These are phyloP conservation scores for Cucumis melo DNA, from an alignment of 306 rosid genomes.

Conservation along the genomic window DNA sequence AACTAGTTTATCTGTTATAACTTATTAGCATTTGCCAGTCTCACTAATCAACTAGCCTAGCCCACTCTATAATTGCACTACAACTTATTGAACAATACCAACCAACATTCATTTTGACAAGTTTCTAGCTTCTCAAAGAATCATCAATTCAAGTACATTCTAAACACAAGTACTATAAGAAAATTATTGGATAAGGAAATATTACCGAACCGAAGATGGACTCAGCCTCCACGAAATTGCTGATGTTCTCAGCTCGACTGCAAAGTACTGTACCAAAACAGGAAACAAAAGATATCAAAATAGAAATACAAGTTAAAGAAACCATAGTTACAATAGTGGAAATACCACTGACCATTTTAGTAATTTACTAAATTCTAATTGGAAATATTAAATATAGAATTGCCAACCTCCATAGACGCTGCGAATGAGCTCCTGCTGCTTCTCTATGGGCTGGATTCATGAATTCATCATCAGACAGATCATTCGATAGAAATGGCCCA, in stretches of 20 bases:
- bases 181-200: neutral
- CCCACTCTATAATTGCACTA: neutral
- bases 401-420: constrained; percentile 61
- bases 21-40: neutral
- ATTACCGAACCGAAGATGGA: constrained; percentile 77
- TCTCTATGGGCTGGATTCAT: constrained; percentile 61
- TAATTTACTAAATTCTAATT: neutral
- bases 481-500: neutral
- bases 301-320: neutral
- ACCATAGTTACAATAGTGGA: neutral
- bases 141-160: neutral
- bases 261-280: constrained; percentile 39
- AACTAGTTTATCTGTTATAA: neutral
- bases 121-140: neutral
- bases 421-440: constrained; percentile 81
- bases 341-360: neutral
- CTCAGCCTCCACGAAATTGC: constrained; percentile 79
- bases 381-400: neutral
- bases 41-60: neutral
- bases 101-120: neutral
- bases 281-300: neutral
- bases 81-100: neutral
- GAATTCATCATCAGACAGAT: constrained; percentile 12
- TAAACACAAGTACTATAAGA: neutral
- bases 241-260: constrained; percentile 80